These are phyloP conservation scores for Plasmodium malariae DNA, from an alignment of 169 alveolate species.

Conservation along the genomic window DNA sequence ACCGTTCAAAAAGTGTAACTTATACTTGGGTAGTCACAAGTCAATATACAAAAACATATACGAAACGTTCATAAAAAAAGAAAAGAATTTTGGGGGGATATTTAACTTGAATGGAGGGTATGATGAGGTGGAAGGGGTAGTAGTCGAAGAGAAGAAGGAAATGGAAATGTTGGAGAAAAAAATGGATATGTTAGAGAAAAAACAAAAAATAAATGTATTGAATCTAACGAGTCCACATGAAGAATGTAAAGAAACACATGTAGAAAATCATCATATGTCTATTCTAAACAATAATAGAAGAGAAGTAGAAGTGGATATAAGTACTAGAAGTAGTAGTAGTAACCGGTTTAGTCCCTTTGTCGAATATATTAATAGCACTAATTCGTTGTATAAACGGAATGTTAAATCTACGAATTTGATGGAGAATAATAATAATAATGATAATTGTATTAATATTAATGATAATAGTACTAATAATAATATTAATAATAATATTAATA, in stretches of 20 bases:
- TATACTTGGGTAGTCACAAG: constrained; percentile 33
- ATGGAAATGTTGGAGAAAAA: background rate
- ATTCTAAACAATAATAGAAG: no score
- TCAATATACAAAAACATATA: constrained; percentile 51
- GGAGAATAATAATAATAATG: constrained; percentile 11
- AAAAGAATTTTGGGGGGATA: constrained; percentile 5
- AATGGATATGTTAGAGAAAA: no score
- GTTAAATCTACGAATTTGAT: background rate
- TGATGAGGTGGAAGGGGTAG: background rate
- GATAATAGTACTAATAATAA: no score
- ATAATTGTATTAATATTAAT: no score
- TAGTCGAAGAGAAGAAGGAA: background rate
- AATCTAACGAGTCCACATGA: no score
- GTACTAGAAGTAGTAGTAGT: background rate
- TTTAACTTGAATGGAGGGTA: background rate
- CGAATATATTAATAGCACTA: constrained; percentile 7
- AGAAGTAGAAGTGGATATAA: no score
- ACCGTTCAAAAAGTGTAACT: constrained; percentile 43
- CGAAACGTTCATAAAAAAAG: constrained; percentile 60
- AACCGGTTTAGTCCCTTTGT: background rate
- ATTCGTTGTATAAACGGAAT: constrained; percentile 18
- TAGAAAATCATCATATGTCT: no score
- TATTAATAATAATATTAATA: no score
- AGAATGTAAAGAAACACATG: background rate
- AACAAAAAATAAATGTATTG: no score